Conservation (phyloP, 169 alveolate genomes). For the Plasmodium vivax region DNA sequence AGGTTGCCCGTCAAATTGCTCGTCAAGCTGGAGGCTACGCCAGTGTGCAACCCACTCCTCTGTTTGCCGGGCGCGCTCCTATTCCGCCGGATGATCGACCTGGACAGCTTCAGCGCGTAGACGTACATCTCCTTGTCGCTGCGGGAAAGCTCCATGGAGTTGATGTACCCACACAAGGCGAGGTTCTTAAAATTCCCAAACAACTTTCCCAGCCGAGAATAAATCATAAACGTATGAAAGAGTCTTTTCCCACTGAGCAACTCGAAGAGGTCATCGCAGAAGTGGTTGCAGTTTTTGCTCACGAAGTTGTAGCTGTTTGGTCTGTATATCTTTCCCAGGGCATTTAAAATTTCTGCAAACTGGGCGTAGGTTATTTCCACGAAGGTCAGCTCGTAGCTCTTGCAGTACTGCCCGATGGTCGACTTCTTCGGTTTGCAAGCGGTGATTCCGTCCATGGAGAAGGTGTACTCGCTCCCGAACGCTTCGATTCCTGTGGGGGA, state of each 20-base stretch:
- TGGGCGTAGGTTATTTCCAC: slow-evolving; percentile 41
- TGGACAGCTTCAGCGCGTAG: slow-evolving; percentile 41
- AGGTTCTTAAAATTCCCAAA: slow-evolving; percentile 39
- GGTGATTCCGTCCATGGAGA: slow-evolving; percentile 67
- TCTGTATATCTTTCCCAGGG: slow-evolving; percentile 67
- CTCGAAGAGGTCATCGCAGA: slow-evolving; percentile 72
- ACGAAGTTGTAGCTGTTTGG: slow-evolving; percentile 71
- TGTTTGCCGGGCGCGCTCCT: background rate
- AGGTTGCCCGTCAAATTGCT: background rate
- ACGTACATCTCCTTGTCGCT: slow-evolving; percentile 33
- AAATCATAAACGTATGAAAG: slow-evolving; percentile 62
- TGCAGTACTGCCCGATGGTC: slow-evolving; percentile 33
- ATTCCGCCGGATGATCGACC: slow-evolving; percentile 49
- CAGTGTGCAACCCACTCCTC: background rate
- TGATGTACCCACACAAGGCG: slow-evolving; percentile 54
- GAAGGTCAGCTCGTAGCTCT: slow-evolving; percentile 37
- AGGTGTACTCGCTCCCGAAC: slow-evolving; percentile 70
- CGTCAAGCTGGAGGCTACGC: background rate
- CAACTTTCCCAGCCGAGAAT: slow-evolving; percentile 65
- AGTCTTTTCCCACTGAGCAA: slow-evolving; percentile 66
- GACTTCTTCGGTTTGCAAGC: slow-evolving; percentile 57
- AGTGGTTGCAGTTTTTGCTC: slow-evolving; percentile 70
- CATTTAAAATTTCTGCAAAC: slow-evolving; percentile 62
- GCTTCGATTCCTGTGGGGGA: slow-evolving; percentile 40
- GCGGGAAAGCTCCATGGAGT: slow-evolving; percentile 38